Conservation (phyloP, 1,284 basidiomycete genomes). For the Leccinum subspadiceum region DNA sequence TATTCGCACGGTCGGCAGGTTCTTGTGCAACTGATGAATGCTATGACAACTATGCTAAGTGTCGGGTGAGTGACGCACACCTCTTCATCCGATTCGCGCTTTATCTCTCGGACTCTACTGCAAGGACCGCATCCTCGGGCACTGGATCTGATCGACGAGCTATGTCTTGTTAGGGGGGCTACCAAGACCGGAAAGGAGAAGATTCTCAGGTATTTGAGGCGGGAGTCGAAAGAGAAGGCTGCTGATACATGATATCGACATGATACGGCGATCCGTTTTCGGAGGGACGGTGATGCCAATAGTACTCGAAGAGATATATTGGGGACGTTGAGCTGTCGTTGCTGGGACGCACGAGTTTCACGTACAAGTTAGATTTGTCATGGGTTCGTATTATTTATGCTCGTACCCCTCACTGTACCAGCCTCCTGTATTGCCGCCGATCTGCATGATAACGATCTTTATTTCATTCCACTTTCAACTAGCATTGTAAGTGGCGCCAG, state of each 20-base stretch:
- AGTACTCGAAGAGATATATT: not conserved
- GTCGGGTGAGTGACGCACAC: too few relatives aligned
- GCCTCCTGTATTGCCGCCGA: too few relatives aligned
- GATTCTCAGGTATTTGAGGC: slow-evolving; percentile 21
- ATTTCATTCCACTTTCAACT: too few relatives aligned
- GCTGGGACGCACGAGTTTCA: not conserved
- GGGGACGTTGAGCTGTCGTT: not conserved
- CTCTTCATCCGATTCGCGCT: too few relatives aligned
- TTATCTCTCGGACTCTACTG: too few relatives aligned
- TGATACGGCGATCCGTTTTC: not conserved
- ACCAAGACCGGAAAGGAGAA: slow-evolving; percentile 18
- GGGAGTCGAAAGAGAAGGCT: slow-evolving; percentile 11
- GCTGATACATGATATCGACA: not conserved
- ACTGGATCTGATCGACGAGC: slow-evolving; percentile 18
- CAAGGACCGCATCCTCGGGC: too few relatives aligned
- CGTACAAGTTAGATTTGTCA: not conserved
- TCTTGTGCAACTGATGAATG: too few relatives aligned
- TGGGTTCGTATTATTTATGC: slow-evolving; percentile 3
- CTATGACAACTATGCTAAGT: too few relatives aligned
- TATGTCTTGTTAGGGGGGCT: slow-evolving; percentile 26
- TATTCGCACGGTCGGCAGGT: too few relatives aligned
- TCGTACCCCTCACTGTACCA: not conserved
- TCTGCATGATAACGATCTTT: too few relatives aligned
- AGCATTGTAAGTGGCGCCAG: too few relatives aligned
- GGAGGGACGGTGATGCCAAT: not conserved